A percentile compares a stretch with the other conserved stretches of the same genome.
phyloP scores from a whole-genome alignment of 2,329 filamentous ascomycete genomes.

The Pleurostoma richardsiae region DNA sequence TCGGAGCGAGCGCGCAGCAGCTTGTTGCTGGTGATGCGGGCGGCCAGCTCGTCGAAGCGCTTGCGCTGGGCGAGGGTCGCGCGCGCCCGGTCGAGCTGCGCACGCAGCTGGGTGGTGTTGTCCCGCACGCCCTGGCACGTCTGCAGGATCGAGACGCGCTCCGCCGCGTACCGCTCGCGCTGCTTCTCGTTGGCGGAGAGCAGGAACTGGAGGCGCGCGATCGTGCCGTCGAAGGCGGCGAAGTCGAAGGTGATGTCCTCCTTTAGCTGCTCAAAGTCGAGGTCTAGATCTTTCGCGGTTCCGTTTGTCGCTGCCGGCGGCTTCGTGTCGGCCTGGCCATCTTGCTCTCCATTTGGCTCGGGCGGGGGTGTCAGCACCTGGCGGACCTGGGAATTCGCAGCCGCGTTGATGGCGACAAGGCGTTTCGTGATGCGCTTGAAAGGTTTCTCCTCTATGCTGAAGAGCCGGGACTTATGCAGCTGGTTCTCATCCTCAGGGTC shows the following conservation, averaged over 20 bases:
- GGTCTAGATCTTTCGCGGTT: slow-evolving; percentile 33
- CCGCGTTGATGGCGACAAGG: slow-evolving; percentile 63
- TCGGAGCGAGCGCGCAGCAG: slow-evolving; percentile 80
- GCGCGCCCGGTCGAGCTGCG: slow-evolving; percentile 72
- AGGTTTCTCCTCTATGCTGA: slow-evolving; percentile 87
- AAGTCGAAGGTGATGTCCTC: slow-evolving; percentile 87
- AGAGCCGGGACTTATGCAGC: slow-evolving; percentile 79
- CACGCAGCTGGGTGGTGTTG: slow-evolving; percentile 66
- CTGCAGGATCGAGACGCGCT: slow-evolving; percentile 72
- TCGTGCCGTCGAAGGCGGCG: slow-evolving; percentile 78
- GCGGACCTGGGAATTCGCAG: slow-evolving; percentile 46
- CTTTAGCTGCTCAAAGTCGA: slow-evolving; percentile 63
- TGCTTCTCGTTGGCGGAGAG: slow-evolving; percentile 78
- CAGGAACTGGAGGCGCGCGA: slow-evolving; percentile 84
- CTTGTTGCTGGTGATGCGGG: slow-evolving; percentile 78
- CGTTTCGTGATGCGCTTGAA: slow-evolving; percentile 86
- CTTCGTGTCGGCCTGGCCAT: slow-evolving; percentile 31
- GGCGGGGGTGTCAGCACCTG: slow-evolving; percentile 63
- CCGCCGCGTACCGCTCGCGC: slow-evolving; percentile 74
- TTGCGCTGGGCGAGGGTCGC: slow-evolving; percentile 73
- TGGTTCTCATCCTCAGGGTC: slow-evolving; percentile 75
- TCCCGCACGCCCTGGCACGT: slow-evolving; percentile 75
- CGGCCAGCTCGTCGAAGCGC: slow-evolving; percentile 81
- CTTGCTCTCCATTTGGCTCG: slow-evolving; percentile 30
- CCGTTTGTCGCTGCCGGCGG: slow-evolving; percentile 11